Evolutionary conservation across 2,329 filamentous ascomycete species (phyloP), one percentile per base, ranked within the genome.

Genomic region (Aspergillus aculeatus): DNA sequence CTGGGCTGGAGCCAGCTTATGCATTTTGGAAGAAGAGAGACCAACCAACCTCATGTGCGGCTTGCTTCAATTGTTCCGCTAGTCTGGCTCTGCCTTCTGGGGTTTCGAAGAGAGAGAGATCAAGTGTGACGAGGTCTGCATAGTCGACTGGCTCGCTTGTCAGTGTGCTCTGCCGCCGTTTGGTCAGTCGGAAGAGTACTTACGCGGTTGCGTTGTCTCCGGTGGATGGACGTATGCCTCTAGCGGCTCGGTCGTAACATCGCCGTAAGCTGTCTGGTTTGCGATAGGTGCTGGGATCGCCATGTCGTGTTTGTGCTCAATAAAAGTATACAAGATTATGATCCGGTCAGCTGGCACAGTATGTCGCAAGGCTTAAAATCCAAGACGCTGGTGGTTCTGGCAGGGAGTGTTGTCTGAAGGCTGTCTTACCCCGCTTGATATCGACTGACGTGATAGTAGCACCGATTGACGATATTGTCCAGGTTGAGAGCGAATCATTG

Each of bases 41-140:
- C 32, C 38, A 59, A 70, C 70, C 69, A 52, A 80, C 76, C 35
- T 77, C 74, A 50, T 80, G 76, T 6, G 82, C 80, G 1, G 83
- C 83, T 35, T 85, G 78, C 49, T 80, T 79, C 2, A 87, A 77
- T 65, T 86, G 82, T 32, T 77, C 73, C 1, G 82, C 82, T 0
- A 87, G 70, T 47, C 75, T 75, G 60, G 83, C 74, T 64, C 84
- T 85, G 1, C 84, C 83, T 0, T 79, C 82, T 0, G 82, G 82
- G 26, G 77, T 69, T 47, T 83, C 78, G 66, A 83, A 85, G 44
- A 81, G 77, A 32, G 80, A 80, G 3, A 86, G 77, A 63, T 86
- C 83, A 16, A 85, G 75, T 1, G 82, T 84, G 5, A 80, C 76
- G 1, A 85, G 75, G 59, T 84, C 81, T 1, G 82, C 80, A 62